A percentile compares a stretch with the other conserved stretches of the same genome.
These are phyloP conservation scores for Globisporangium middletonii DNA, from an alignment of 352 stramenopile genomes.

Conservation along the genomic window DNA sequence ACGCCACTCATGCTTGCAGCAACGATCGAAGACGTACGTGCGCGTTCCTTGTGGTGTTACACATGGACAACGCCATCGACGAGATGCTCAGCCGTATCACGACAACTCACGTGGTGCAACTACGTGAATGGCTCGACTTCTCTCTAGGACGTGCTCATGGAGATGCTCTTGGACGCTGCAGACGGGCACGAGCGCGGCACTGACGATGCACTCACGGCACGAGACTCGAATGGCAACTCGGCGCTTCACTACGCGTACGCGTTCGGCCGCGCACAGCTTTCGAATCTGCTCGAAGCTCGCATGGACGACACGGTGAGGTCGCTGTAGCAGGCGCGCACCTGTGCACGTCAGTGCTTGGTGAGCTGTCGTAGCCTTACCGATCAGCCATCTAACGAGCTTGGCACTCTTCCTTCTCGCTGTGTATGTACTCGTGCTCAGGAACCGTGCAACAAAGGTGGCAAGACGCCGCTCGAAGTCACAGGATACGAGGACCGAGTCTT, in stretches of 20 bases:
- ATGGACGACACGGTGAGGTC: slow-evolving; percentile 26
- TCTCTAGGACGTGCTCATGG: slow-evolving; percentile 25
- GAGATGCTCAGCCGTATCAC: too few relatives aligned
- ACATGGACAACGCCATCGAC: too few relatives aligned
- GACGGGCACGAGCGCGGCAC: slow-evolving; percentile 15
- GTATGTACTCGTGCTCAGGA: background rate
- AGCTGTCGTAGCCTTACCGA: too few relatives aligned
- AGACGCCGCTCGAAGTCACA: slow-evolving; percentile 38
- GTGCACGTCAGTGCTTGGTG: background rate
- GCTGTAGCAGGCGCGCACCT: background rate
- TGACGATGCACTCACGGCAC: slow-evolving; percentile 9
- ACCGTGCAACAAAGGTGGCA: slow-evolving; percentile 26
- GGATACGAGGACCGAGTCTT: slow-evolving; percentile 37
- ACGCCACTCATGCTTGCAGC: slow-evolving; percentile 60
- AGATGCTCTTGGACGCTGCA: slow-evolving; percentile 27
- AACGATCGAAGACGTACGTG: slow-evolving; percentile 20
- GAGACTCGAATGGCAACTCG: slow-evolving; percentile 39
- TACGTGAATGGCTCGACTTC: background rate
- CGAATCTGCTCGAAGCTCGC: slow-evolving; percentile 35
- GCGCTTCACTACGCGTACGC: slow-evolving; percentile 69
- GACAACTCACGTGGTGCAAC: background rate
- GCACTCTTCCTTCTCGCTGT: background rate
- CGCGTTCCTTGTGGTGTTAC: background rate
- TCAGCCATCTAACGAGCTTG: too few relatives aligned
- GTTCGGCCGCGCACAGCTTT: slow-evolving; percentile 38